Evolutionary conservation across 2,329 filamentous ascomycete species (phyloP).

Genomic region (Clonostachys rosea): DNA sequence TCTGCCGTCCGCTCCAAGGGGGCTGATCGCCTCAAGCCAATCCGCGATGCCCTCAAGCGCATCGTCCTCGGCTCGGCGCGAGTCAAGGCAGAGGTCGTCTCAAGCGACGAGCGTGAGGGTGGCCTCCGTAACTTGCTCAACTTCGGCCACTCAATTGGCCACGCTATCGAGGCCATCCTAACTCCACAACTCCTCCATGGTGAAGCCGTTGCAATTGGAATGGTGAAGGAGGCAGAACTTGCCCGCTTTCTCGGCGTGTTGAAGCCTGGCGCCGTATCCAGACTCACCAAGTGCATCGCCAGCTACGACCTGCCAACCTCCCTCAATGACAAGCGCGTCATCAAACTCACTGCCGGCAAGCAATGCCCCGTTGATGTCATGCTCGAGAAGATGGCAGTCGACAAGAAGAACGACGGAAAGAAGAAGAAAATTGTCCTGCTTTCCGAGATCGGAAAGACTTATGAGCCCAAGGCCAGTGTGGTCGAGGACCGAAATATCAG

Average conservation of each 20-base stretch:
- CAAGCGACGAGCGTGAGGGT: conserved; percentile 88
- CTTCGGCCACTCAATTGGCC: conserved; percentile 96
- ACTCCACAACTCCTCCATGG: conserved; percentile 95
- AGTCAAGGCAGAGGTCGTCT: conserved; percentile 92
- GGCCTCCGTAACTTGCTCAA: conserved; percentile 92
- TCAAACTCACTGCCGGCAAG: conserved; percentile 80
- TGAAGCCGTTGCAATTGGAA: conserved; percentile 93
- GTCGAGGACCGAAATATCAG: conserved; percentile 84
- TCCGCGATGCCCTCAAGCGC: conserved; percentile 66
- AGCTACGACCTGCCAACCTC: conserved; percentile 88
- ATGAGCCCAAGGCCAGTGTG: conserved; percentile 83
- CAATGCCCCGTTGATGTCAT: conserved; percentile 81
- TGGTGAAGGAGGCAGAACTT: conserved; percentile 96
- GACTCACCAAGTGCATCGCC: conserved; percentile 88
- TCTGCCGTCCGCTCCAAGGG: conserved; percentile 21
- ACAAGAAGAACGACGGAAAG: conserved; percentile 96
- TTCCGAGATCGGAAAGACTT: conserved; percentile 81
- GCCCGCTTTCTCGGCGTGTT: conserved; percentile 84
- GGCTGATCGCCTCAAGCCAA: conserved; percentile 61
- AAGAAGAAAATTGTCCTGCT: conserved; percentile 96
- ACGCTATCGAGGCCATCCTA: conserved; percentile 92
- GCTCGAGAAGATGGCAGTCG: conserved; percentile 90
- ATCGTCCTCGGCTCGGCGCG: conserved; percentile 87
- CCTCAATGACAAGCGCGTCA: conserved; percentile 75
- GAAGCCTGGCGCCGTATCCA: conserved; percentile 80